phyloP scores from a whole-genome alignment of 345 rosid genomes.

The Balakata baccata region DNA sequence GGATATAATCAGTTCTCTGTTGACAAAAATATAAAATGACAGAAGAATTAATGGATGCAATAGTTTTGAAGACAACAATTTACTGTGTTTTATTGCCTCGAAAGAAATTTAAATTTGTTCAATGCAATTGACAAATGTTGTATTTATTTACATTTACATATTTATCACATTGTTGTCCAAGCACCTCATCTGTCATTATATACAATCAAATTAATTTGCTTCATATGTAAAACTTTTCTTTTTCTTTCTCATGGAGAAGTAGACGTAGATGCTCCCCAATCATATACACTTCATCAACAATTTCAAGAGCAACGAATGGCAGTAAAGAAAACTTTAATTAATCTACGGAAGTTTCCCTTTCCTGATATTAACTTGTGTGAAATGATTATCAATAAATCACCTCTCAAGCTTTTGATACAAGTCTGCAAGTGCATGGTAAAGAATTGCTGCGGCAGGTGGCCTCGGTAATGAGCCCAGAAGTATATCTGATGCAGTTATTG shows the following conservation, averaged over 20 bases:
- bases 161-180: background rate
- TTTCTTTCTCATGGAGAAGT: no score
- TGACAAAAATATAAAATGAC: background rate
- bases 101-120: background rate
- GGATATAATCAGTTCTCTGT: background rate
- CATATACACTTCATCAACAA: constrained; percentile 15
- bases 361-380: background rate
- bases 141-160: constrained; percentile 2
- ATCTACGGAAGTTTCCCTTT: background rate
- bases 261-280: background rate
- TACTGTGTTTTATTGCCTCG: background rate
- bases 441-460: constrained; percentile 86
- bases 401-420: constrained; percentile 56
- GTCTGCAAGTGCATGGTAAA: constrained; percentile 70
- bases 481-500: constrained; percentile 65
- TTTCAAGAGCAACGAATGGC: constrained; percentile 8
- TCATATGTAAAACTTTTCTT: background rate
- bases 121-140: background rate
- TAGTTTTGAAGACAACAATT: background rate
- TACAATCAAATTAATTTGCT: background rate
- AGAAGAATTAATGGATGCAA: no score
- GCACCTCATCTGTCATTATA: background rate
- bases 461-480: constrained; percentile 74
- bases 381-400: constrained; percentile 23
- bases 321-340: background rate